Evolutionary conservation across 257 asterid species (phyloP), one percentile per base, ranked within the genome.

Genomic region (Solanum megistacrolobum): DNA sequence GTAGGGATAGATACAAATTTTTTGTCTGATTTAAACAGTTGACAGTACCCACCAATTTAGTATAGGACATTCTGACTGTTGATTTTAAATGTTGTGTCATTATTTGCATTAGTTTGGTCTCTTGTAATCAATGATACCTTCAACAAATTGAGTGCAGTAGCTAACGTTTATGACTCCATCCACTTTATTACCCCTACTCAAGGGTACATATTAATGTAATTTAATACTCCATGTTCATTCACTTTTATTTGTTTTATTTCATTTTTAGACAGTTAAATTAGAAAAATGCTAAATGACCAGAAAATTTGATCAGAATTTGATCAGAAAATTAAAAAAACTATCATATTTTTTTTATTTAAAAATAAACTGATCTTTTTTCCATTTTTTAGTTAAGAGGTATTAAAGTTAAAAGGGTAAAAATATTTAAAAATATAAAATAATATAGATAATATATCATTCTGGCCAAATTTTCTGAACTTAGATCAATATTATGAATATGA

Each of bases 111-210:
- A 35, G 9, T 5, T 58, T 79, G 81, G 29, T 55, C 25, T 58
- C 39, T 13, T 58, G 76, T 32, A 39, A 65, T 87, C 13, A 85
- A 78, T 83, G 85, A 55, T 18, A 23, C 66, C 86, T 31, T 25
- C 85, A 79, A 79, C 66, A 79, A 79, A 79, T 79, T 79, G 41
- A 18, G 41, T 48, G 66, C 86, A 82, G 86, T 48, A 82, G 69
- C 29, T 82, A 48, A 14, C 89, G 76, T 83, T 87, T 83, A 73
- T 79, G n/a, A 39, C 89, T 46, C 73, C 90, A 87, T 89, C 89
- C 82, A 74, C 86, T 55, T 43, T 27, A 79, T 16, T 16, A 25
- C 84, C n/a, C 62, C 36, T 35, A 34, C 81, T 9, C 39, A 69
- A 31, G 39, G 78, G 78, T 16, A 31, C 39, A 71, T 69, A 69